phyloP scores from a whole-genome alignment of 345 rosid species.

The Hibiscus tridactylites region DNA sequence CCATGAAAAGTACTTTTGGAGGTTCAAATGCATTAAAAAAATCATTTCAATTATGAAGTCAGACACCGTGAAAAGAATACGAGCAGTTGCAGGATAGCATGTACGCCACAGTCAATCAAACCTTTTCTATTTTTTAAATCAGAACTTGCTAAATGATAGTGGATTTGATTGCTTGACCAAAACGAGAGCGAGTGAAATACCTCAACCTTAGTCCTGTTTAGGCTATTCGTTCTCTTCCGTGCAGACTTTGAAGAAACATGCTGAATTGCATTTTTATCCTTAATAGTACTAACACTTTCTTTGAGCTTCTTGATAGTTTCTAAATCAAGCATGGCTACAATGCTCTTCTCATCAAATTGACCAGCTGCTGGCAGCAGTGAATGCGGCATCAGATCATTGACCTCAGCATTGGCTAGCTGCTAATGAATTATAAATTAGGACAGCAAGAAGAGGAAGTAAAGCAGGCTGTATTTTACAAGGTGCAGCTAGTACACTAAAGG shows the following conservation, averaged over 20 bases:
- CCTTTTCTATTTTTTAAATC: not conserved
- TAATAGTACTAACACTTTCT: constrained; percentile 7
- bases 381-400: not conserved
- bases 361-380: constrained; percentile 12
- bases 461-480: not conserved
- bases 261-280: constrained; percentile 5
- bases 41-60: not conserved
- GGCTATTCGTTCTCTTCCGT: constrained; percentile 7
- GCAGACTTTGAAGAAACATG: constrained; percentile 15
- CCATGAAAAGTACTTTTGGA: not conserved
- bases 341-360: constrained; percentile 12
- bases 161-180: not conserved
- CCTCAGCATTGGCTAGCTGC: not conserved
- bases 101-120: not conserved
- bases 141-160: not conserved
- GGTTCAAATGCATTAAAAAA: not conserved
- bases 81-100: not conserved
- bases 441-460: constrained; percentile 1
- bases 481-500: not conserved
- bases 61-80: not conserved
- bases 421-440: not conserved
- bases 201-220: constrained; percentile 11
- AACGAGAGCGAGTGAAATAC: constrained; percentile 6
- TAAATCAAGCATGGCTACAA: not conserved
- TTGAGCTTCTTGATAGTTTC: constrained; percentile 2